phyloP scores from a whole-genome alignment of 2,329 filamentous ascomycete genomes.

The Neurospora crassa region DNA sequence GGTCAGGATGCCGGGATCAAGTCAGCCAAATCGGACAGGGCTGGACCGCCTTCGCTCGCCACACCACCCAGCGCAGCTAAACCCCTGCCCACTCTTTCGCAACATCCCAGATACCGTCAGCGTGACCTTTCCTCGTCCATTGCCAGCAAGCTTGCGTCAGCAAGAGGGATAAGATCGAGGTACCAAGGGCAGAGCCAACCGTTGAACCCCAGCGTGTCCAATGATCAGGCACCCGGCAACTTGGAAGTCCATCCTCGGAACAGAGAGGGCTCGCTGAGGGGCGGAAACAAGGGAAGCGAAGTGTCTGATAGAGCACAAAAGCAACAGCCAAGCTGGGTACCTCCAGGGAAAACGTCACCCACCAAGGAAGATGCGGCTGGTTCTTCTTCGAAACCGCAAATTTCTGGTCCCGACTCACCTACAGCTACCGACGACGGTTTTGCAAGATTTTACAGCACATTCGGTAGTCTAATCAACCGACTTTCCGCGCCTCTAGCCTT shows the following conservation, averaged over 20 bases:
- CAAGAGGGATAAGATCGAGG: constrained; percentile 63
- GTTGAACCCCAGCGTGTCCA: constrained; percentile 62
- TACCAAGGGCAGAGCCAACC: constrained; percentile 50
- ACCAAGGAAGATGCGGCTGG: constrained; percentile 19
- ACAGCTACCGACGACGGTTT: constrained; percentile 63
- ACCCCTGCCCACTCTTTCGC: constrained; percentile 26
- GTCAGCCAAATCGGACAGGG: not conserved
- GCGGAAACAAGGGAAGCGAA: constrained; percentile 29
- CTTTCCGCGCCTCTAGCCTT: constrained; percentile 88
- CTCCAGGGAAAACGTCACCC: constrained; percentile 23
- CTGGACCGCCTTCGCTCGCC: constrained; percentile 9
- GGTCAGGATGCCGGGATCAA: constrained; percentile 14
- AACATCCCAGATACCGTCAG: constrained; percentile 42
- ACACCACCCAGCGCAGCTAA: constrained; percentile 19
- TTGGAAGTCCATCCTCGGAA: constrained; percentile 46
- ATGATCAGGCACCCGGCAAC: constrained; percentile 62
- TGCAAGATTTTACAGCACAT: constrained; percentile 82
- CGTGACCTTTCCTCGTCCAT: constrained; percentile 74
- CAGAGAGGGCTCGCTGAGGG: constrained; percentile 42
- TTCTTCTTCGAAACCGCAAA: constrained; percentile 13
- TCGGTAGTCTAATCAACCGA: constrained; percentile 78
- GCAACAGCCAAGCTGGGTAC: constrained; percentile 37
- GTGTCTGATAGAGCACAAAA: constrained; percentile 41
- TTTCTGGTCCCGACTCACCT: constrained; percentile 6
- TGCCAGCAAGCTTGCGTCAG: constrained; percentile 78